phyloP scores from a whole-genome alignment of 257 asterid species.

The Fraxinus americana region DNA sequence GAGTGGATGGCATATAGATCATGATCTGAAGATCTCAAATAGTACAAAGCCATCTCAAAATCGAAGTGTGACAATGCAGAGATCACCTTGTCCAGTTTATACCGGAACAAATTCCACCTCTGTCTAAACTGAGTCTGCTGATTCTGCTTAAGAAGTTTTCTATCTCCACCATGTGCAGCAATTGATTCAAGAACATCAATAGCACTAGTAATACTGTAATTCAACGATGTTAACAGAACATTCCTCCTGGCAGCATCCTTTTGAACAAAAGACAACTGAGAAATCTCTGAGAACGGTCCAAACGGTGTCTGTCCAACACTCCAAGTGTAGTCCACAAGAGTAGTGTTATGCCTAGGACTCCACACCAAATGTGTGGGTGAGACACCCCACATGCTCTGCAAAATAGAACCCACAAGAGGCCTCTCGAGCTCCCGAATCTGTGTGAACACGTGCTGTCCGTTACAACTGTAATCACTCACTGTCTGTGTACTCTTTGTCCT shows the following conservation, averaged over 20 bases:
- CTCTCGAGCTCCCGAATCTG: constrained; percentile 82
- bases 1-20: constrained; percentile 80
- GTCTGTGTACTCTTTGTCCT: constrained; percentile 84
- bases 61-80: constrained; percentile 86
- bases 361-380: constrained; percentile 84
- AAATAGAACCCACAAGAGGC: constrained; percentile 84
- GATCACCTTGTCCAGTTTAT: constrained; percentile 81
- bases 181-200: neutral
- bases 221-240: constrained; percentile 68
- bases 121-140: constrained; percentile 61
- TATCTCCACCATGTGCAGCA: neutral
- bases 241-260: constrained; percentile 96
- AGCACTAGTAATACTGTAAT: constrained; percentile 69
- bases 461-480: constrained; percentile 86
- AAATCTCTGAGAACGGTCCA: constrained; percentile 88
- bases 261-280: constrained; percentile 82
- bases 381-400: constrained; percentile 98
- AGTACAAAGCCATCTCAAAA: constrained; percentile 76
- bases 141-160: constrained; percentile 49
- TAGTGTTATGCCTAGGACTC: constrained; percentile 84
- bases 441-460: constrained; percentile 81
- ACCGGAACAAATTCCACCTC: constrained; percentile 86
- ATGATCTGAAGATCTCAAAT: constrained; percentile 77
- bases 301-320: constrained; percentile 91
- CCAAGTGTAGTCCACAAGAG: constrained; percentile 91